phyloP scores from a whole-genome alignment of 331 rosid species.

The Pyrus hybrid region DNA sequence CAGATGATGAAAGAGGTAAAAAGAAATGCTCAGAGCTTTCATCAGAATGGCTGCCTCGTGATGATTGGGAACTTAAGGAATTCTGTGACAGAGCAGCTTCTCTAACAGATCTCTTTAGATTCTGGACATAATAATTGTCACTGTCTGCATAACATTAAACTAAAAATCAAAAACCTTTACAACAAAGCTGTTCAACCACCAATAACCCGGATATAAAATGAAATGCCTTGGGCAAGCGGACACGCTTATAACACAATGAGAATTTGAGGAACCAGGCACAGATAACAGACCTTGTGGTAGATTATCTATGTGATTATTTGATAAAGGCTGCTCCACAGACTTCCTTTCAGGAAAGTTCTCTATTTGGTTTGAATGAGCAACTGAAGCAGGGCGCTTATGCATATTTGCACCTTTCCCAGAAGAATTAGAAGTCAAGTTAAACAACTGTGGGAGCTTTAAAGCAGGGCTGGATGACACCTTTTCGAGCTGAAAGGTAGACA shows the following conservation, averaged over 20 bases:
- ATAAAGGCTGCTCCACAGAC: constrained; percentile 46
- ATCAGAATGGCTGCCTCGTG: constrained; percentile 66
- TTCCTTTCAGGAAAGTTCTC: constrained; percentile 62
- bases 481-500: constrained; percentile 71
- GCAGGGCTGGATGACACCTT: constrained; percentile 81
- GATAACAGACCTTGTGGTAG: constrained; percentile 57
- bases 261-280: constrained; percentile 1
- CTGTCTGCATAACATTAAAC: constrained; percentile 36
- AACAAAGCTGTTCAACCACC: not conserved
- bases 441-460: constrained; percentile 93
- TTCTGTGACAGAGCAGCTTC: constrained; percentile 74
- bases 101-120: constrained; percentile 84
- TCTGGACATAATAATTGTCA: constrained; percentile 50
- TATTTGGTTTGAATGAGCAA: constrained; percentile 56
- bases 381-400: constrained; percentile 59
- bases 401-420: constrained; percentile 81
- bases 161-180: not conserved
- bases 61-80: constrained; percentile 46
- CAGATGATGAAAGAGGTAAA: constrained; percentile 67
- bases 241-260: constrained; percentile 17
- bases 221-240: constrained; percentile 9
- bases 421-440: constrained; percentile 78
- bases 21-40: constrained; percentile 86
- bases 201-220: constrained; percentile 6
- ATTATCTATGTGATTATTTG: constrained; percentile 46